phyloP scores from a whole-genome alignment of 192 early-diverging fungal genomes.

The Obelidium mucronatum region DNA sequence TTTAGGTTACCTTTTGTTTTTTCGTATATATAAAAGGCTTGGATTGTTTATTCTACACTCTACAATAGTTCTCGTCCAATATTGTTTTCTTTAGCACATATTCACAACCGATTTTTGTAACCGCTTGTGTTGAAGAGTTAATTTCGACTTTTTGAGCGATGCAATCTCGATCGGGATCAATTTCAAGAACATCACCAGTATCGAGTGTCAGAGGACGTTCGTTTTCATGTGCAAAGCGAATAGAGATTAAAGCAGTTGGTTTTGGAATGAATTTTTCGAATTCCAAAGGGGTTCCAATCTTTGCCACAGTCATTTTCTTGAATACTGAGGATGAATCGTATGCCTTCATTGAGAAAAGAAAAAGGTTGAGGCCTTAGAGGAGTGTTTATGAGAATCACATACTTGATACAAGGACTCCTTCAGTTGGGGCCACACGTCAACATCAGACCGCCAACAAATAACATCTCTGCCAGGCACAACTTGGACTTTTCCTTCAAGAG shows the following conservation, averaged over 20 bases:
- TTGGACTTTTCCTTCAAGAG: not conserved
- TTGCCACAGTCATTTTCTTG: not conserved
- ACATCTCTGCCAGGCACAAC: constrained; percentile 19
- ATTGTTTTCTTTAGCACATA: not conserved
- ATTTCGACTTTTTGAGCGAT: constrained; percentile 2
- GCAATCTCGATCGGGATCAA: not conserved
- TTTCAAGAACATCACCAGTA: not conserved
- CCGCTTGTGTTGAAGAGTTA: not conserved
- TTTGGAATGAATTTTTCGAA: constrained; percentile 14
- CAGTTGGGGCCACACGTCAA: constrained; percentile 14
- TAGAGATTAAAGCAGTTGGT: constrained; percentile 11
- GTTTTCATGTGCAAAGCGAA: not conserved
- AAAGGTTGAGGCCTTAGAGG: not conserved
- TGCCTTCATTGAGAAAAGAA: not conserved
- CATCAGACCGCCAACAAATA: constrained; percentile 24
- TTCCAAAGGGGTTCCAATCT: not conserved
- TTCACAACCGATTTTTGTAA: not conserved
- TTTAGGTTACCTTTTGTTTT: too few relatives aligned
- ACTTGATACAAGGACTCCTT: constrained; percentile 5
- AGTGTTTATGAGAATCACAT: not conserved
- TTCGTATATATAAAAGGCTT: too few relatives aligned
- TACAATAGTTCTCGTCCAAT: not conserved
- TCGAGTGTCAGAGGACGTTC: not conserved
- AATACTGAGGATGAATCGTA: not conserved
- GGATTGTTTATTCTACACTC: too few relatives aligned